Conservation (phyloP, 257 asterid genomes). For the Buddleja alternifolia region DNA sequence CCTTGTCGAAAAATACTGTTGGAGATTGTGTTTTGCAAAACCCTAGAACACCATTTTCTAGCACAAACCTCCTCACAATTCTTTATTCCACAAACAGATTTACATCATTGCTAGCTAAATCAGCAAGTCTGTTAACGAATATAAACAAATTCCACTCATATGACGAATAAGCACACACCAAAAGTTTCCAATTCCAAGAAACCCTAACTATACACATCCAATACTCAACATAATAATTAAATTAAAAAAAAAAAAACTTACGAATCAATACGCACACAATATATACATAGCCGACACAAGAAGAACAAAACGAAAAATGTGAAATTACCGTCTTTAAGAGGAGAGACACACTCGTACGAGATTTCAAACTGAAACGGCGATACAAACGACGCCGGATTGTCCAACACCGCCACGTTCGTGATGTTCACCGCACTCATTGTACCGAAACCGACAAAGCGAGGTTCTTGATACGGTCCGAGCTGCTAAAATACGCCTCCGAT, state of each 20-base stretch:
- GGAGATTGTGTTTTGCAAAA: conserved; percentile 17
- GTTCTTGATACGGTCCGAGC: conserved; percentile 10
- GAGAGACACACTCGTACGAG: conserved; percentile 87
- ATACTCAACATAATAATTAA: background rate
- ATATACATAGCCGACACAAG: background rate
- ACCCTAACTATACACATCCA: background rate
- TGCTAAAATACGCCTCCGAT: conserved; percentile 15
- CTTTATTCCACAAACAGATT: conserved; percentile 5
- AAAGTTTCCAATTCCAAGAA: background rate
- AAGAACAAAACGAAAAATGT: background rate
- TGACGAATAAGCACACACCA: background rate
- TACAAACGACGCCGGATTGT: conserved; percentile 88
- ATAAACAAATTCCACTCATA: background rate
- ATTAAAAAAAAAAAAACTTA: background rate
- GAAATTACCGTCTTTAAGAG: conserved; percentile 81
- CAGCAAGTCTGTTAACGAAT: background rate
- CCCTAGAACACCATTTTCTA: conserved; percentile 32
- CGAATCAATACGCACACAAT: conserved; percentile 9
- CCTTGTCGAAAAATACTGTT: background rate
- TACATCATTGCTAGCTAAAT: conserved; percentile 26
- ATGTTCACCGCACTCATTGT: conserved; percentile 92
- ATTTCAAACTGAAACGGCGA: conserved; percentile 94
- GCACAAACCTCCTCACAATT: conserved; percentile 17
- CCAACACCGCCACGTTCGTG: conserved; percentile 88
- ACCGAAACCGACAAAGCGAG: conserved; percentile 16